These are phyloP conservation scores for Verticillium zaregamsianum DNA, from an alignment of 2,329 filamentous ascomycete genomes.

Conservation along the genomic window DNA sequence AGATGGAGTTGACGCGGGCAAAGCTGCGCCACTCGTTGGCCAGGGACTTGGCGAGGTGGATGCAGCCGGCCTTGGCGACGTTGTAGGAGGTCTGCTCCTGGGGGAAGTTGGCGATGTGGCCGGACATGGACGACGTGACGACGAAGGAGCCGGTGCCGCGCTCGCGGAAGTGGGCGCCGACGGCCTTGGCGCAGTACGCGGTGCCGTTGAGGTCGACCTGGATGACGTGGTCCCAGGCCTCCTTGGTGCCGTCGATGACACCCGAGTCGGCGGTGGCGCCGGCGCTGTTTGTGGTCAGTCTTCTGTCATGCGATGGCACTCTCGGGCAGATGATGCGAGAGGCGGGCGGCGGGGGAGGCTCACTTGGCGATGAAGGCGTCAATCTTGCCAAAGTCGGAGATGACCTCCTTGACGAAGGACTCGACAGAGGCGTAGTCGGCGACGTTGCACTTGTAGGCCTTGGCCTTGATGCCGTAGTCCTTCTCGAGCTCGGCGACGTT, in stretches of 20 bases:
- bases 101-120: conserved; percentile 66
- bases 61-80: conserved; percentile 55
- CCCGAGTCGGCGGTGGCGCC: conserved; percentile 66
- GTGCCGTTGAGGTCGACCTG: conserved; percentile 63
- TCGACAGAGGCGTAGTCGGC: conserved; percentile 47
- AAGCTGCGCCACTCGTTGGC: conserved; percentile 68
- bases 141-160: conserved; percentile 62
- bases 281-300: conserved; percentile 33
- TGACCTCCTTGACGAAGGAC: conserved; percentile 56
- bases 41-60: conserved; percentile 38
- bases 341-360: conserved; percentile 25
- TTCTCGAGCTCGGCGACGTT: conserved; percentile 61
- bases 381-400: conserved; percentile 68
- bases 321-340: too few species aligned
- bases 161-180: conserved; percentile 60
- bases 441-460: conserved; percentile 58
- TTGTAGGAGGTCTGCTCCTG: conserved; percentile 67
- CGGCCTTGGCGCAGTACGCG: conserved; percentile 65
- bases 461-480: conserved; percentile 64
- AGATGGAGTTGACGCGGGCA: conserved; percentile 62
- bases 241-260: conserved; percentile 62
- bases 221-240: conserved; percentile 63
- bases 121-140: conserved; percentile 67
- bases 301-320: neutral
- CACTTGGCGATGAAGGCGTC: conserved; percentile 74